These are phyloP conservation scores for Aureobasidium subglaciale DNA, from an alignment of 2,329 filamentous ascomycete species.

Conservation along the genomic window DNA sequence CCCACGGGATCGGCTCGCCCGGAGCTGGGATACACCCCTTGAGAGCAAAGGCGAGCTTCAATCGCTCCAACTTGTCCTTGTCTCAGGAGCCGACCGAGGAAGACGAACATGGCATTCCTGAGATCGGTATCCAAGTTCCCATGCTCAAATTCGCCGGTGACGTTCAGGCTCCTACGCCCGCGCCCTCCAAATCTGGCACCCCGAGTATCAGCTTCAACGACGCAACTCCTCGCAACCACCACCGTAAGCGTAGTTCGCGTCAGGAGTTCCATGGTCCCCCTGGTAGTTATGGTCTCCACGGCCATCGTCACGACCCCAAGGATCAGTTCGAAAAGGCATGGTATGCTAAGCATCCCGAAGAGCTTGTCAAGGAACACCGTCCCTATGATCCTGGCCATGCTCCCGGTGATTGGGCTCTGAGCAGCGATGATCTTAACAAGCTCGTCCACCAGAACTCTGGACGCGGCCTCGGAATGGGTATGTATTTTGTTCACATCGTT, in stretches of 20 bases:
- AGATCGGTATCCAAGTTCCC: constrained; percentile 86
- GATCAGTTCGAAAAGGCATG: constrained; percentile 87
- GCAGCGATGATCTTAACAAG: constrained; percentile 82
- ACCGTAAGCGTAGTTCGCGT: constrained; percentile 63
- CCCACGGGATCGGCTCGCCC: constrained; percentile 70
- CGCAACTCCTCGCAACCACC: constrained; percentile 49
- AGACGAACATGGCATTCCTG: constrained; percentile 74
- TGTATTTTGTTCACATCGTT: background rate
- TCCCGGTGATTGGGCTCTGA: constrained; percentile 73
- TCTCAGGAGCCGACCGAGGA: constrained; percentile 56
- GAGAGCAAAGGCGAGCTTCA: constrained; percentile 56
- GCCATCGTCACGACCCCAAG: constrained; percentile 66
- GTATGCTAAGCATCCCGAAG: constrained; percentile 86
- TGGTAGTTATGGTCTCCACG: constrained; percentile 88
- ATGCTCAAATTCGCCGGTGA: constrained; percentile 91
- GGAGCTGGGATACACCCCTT: constrained; percentile 47
- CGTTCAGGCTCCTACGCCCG: constrained; percentile 87
- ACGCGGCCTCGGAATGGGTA: constrained; percentile 46
- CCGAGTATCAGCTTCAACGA: constrained; percentile 48
- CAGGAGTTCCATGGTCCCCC: constrained; percentile 63
- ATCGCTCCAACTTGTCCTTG: constrained; percentile 40
- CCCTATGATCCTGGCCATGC: constrained; percentile 54
- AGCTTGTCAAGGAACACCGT: constrained; percentile 65
- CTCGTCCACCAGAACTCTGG: constrained; percentile 67
- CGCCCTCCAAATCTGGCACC: constrained; percentile 42